These are phyloP conservation scores for Westerdykella ornata DNA, from an alignment of 2,329 filamentous ascomycete species.

Conservation along the genomic window DNA sequence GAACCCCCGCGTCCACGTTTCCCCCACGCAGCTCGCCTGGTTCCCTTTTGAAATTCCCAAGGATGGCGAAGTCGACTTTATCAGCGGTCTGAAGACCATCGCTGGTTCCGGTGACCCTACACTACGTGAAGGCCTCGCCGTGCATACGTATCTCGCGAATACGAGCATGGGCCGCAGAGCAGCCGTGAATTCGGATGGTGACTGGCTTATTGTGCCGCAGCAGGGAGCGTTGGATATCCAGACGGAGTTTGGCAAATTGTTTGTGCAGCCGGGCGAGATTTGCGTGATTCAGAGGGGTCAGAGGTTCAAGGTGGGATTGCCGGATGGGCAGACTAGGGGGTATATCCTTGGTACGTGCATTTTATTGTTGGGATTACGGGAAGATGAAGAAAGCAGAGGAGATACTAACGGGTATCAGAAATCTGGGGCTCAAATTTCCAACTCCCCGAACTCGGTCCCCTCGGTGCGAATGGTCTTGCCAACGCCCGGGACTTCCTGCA, in stretches of 20 bases:
- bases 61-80: conserved; percentile 28
- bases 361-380: no score
- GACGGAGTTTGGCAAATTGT: conserved; percentile 67
- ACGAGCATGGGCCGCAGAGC: conserved; percentile 34
- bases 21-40: conserved; percentile 35
- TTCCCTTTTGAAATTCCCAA: conserved; percentile 31
- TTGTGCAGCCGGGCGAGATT: conserved; percentile 73
- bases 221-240: conserved; percentile 67
- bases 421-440: conserved; percentile 38
- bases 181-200: conserved; percentile 60
- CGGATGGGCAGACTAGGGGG: conserved; percentile 56
- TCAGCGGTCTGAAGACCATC: conserved; percentile 33
- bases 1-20: conserved; percentile 34
- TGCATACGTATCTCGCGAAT: conserved; percentile 32
- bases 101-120: conserved; percentile 37
- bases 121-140: conserved; percentile 31
- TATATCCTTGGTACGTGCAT: conserved; percentile 55
- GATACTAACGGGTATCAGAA: conserved; percentile 16
- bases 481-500: conserved; percentile 60
- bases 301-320: conserved; percentile 64
- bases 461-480: conserved; percentile 37
- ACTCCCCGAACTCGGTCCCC: conserved; percentile 35
- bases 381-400: neutral
- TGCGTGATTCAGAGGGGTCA: conserved; percentile 68
- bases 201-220: conserved; percentile 70